These are phyloP conservation scores for Oenanthe javanica DNA, from an alignment of 140 eudicot species.

Conservation along the genomic window DNA sequence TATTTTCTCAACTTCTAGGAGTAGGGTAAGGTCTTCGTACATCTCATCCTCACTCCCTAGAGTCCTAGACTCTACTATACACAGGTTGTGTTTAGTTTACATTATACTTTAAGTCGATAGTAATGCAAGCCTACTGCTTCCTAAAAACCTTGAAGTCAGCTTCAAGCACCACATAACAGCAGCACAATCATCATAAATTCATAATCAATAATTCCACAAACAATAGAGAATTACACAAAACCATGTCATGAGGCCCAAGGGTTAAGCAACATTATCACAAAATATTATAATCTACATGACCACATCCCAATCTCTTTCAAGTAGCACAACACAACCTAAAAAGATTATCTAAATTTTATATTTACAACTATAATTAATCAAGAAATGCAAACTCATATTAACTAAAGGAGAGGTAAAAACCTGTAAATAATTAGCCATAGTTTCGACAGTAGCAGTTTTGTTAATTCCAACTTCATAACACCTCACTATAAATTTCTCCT, in stretches of 20 bases:
- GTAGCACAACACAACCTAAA: not conserved
- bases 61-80: not conserved
- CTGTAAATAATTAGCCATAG: slow-evolving; percentile 83
- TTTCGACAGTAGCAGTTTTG: slow-evolving; percentile 86
- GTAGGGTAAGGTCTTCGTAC: not conserved
- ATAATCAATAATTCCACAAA: not conserved
- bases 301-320: not conserved
- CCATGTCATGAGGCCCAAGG: not conserved
- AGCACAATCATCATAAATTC: not conserved
- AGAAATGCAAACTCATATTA: not conserved
- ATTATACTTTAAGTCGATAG: not conserved
- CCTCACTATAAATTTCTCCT: slow-evolving; percentile 74
- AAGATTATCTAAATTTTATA: not conserved
- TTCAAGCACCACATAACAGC: not conserved
- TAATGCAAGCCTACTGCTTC: not conserved
- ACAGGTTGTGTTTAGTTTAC: not conserved
- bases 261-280: not conserved
- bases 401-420: slow-evolving; percentile 19
- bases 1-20: not conserved
- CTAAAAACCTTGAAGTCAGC: not conserved
- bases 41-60: not conserved
- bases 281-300: not conserved
- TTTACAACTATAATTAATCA: not conserved
- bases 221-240: not conserved
- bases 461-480: slow-evolving; percentile 80